These are phyloP conservation scores for Citrus mangshanensis DNA, from an alignment of 345 rosid species.

Conservation along the genomic window DNA sequence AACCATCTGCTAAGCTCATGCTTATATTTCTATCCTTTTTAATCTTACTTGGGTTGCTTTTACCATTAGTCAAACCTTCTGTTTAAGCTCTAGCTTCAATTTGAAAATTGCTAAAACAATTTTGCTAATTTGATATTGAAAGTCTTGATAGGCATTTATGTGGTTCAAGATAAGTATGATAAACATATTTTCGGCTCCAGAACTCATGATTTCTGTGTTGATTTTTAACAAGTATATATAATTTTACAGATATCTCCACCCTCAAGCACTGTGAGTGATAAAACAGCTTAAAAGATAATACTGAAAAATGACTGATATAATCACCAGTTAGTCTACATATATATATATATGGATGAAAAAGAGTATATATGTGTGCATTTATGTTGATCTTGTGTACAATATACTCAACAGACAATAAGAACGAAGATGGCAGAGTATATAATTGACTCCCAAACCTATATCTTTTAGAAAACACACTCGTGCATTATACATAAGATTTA, in stretches of 20 bases:
- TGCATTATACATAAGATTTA: not conserved
- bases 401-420: no score
- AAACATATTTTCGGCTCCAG: not conserved
- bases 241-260: no score
- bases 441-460: not conserved
- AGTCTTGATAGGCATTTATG: not conserved
- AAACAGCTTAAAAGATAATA: no score
- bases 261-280: no score
- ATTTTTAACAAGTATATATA: not conserved
- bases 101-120: not conserved
- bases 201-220: not conserved
- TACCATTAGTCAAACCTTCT: not conserved
- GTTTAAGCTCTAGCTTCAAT: not conserved
- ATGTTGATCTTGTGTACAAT: no score
- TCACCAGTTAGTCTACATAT: no score
- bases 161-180: not conserved
- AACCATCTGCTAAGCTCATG: not conserved
- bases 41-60: not conserved
- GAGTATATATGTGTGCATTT: no score
- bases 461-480: no score
- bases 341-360: no score
- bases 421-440: not conserved
- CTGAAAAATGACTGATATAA: no score
- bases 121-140: not conserved
- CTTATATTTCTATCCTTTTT: not conserved